Percentiles rank a stretch among this genome's conserved stretches.
These are phyloP conservation scores for Cyclotella baltica DNA, from an alignment of 108 stramenopile genomes.

Conservation along the genomic window DNA sequence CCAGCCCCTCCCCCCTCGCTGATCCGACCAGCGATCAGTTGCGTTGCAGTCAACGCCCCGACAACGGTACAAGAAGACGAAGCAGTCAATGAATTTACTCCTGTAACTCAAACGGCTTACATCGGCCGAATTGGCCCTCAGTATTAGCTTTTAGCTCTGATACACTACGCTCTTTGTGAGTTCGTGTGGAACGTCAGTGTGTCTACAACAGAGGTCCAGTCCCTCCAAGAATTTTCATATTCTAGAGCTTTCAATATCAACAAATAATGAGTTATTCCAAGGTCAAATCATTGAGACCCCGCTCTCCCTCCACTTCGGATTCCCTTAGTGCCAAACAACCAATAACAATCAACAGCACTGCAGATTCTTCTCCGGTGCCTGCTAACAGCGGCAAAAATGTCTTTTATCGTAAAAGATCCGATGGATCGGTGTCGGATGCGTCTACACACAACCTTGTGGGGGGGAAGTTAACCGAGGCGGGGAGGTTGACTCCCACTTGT, in stretches of 20 bases:
- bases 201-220: background rate
- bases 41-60: background rate
- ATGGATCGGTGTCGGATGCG: background rate
- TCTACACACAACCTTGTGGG: conserved; percentile 2
- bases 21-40: background rate
- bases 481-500: conserved; percentile 30
- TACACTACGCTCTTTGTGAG: background rate
- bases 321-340: conserved; percentile 4
- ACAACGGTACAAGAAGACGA: background rate
- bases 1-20: background rate
- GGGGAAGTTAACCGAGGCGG: conserved; percentile 25
- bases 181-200: background rate
- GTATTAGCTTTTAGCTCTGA: background rate
- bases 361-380: background rate
- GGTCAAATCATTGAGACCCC: conserved; percentile 9
- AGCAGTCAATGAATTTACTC: background rate
- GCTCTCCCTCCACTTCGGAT: conserved; percentile 1
- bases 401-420: background rate
- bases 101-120: background rate
- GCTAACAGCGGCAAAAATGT: background rate
- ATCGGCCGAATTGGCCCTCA: background rate
- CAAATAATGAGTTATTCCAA: conserved; percentile 18
- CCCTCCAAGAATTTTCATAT: background rate
- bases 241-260: background rate
- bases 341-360: background rate